Evolutionary conservation across 2,329 filamentous ascomycete species (phyloP).

Genomic region (Penicillium nordicum): DNA sequence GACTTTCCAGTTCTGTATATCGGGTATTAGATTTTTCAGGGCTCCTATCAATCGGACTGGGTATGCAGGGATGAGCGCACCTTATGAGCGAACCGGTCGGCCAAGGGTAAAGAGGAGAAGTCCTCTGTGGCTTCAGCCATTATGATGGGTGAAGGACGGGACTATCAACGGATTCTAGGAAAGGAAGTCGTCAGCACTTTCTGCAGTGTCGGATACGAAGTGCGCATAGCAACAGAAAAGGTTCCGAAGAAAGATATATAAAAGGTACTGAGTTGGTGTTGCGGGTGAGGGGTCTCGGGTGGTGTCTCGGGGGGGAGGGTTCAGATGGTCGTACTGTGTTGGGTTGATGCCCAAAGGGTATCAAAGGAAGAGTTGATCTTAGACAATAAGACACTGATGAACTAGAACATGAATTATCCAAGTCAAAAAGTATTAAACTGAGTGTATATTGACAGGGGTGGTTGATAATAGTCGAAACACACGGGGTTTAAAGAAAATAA

Average conservation of each 20-base stretch:
- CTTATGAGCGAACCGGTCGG: constrained; percentile 45
- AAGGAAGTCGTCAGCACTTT: background rate
- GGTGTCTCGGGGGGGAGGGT: background rate
- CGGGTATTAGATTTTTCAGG: constrained; percentile 20
- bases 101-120: constrained; percentile 42
- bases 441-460: background rate
- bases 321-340: constrained; percentile 11
- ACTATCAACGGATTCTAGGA: background rate
- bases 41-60: background rate
- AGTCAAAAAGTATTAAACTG: background rate
- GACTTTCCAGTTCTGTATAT: constrained; percentile 81
- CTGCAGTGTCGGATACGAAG: background rate
- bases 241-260: background rate
- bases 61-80: constrained; percentile 21
- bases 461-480: background rate
- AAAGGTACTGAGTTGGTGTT: background rate
- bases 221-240: background rate
- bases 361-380: constrained; percentile 8
- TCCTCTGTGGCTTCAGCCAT: constrained; percentile 46
- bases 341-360: constrained; percentile 22
- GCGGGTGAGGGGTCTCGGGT: background rate
- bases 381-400: background rate
- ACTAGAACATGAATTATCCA: background rate
- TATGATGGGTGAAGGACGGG: constrained; percentile 12
- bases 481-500: constrained; percentile 13